These are phyloP conservation scores for Peronospora belbahrii DNA, from an alignment of 352 stramenopile species.

Conservation along the genomic window DNA sequence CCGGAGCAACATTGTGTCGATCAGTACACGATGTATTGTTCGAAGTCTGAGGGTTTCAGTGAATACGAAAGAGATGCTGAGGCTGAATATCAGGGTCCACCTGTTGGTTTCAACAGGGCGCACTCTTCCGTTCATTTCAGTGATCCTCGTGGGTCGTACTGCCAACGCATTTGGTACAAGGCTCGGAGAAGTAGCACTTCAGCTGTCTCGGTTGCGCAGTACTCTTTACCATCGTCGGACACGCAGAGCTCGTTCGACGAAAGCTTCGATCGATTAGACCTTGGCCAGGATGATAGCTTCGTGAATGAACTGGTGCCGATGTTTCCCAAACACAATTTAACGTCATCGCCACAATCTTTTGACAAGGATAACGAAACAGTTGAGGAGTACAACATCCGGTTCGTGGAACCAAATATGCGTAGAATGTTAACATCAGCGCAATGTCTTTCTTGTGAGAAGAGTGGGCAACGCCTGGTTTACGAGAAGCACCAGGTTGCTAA, in stretches of 20 bases:
- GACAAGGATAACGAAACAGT: conserved; percentile 14
- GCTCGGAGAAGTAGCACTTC: conserved; percentile 21
- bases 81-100: not conserved
- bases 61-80: conserved; percentile 5
- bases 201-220: conserved; percentile 34
- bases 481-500: not conserved
- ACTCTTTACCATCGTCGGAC: conserved; percentile 52
- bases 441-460: conserved; percentile 10
- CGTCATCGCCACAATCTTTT: conserved; percentile 1
- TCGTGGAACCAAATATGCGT: conserved; percentile 28
- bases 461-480: conserved; percentile 8
- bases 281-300: conserved; percentile 32
- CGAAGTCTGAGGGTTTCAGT: conserved; percentile 14
- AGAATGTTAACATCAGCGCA: conserved; percentile 22
- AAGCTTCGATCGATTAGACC: conserved; percentile 22
- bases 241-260: conserved; percentile 55
- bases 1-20: conserved; percentile 18
- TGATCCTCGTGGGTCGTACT: conserved; percentile 14
- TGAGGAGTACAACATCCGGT: conserved; percentile 32
- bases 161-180: conserved; percentile 22
- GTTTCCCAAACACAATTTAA: conserved; percentile 26
- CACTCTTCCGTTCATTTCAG: conserved; percentile 4
- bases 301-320: conserved; percentile 58
- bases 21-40: conserved; percentile 22
- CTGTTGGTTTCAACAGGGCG: not conserved